Evolutionary conservation across 352 stramenopile genomes (phyloP).

Genomic region (Phytophthora ramorum): DNA sequence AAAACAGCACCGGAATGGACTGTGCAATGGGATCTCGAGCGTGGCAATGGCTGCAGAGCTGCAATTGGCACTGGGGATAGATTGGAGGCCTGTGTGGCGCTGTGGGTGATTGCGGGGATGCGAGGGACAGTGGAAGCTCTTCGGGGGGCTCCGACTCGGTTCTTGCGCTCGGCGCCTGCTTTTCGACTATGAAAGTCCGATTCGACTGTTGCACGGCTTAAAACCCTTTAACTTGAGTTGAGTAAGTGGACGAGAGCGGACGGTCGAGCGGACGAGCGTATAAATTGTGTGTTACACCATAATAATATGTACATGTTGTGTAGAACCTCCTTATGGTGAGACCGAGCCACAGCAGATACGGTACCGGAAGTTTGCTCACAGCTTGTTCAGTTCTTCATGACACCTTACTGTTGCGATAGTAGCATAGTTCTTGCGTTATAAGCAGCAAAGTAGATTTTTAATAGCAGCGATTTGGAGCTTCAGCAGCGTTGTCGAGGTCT

Average conservation of each 20-base stretch:
- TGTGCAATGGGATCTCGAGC: slow-evolving; percentile 15
- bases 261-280: slow-evolving; percentile 10
- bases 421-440: too few relatives aligned
- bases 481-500: too few relatives aligned
- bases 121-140: slow-evolving; percentile 12
- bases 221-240: slow-evolving; percentile 14
- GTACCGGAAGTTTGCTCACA: too few relatives aligned
- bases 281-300: not conserved
- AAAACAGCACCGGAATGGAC: slow-evolving; percentile 17
- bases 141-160: slow-evolving; percentile 26
- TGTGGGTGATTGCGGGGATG: slow-evolving; percentile 10
- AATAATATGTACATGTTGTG: not conserved
- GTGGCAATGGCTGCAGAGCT: slow-evolving; percentile 27
- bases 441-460: too few relatives aligned
- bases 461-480: too few relatives aligned
- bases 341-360: too few relatives aligned
- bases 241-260: slow-evolving; percentile 25
- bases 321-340: too few relatives aligned
- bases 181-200: slow-evolving; percentile 33
- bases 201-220: slow-evolving; percentile 29
- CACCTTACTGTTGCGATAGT: too few relatives aligned
- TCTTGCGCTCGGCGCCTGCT: slow-evolving; percentile 35
- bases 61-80: slow-evolving; percentile 16
- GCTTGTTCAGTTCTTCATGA: too few relatives aligned
- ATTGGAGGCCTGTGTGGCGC: not conserved